Conservation (phyloP, 2,329 filamentous ascomycete species). For the Penicillium hesseltinei region DNA sequence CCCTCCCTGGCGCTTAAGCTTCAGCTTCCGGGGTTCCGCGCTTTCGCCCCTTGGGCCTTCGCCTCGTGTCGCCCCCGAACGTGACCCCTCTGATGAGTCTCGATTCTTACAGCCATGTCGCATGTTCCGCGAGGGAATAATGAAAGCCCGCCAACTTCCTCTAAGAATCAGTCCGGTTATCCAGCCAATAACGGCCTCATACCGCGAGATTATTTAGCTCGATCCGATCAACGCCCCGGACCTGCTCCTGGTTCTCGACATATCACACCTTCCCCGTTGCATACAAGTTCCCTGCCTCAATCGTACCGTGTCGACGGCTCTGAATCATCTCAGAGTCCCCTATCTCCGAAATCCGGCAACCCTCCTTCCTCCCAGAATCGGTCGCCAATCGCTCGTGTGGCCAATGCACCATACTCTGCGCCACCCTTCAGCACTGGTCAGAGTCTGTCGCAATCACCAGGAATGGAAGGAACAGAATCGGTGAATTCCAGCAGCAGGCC, state of each 20-base stretch:
- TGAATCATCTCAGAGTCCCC: constrained; percentile 26
- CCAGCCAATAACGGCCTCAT: constrained; percentile 31
- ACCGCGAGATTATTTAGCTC: constrained; percentile 37
- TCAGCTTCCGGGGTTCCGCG: constrained; percentile 21
- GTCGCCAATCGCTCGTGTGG: constrained; percentile 23
- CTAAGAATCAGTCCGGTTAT: constrained; percentile 15
- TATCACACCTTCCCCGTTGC: constrained; percentile 31
- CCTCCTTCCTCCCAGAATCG: constrained; percentile 23
- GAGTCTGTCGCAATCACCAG: constrained; percentile 18
- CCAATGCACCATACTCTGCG: constrained; percentile 33
- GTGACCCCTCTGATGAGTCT: constrained; percentile 21
- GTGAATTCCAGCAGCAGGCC: constrained; percentile 23
- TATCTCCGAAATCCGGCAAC: constrained; percentile 26
- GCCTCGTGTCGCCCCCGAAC: constrained; percentile 16
- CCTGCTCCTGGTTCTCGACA: constrained; percentile 27
- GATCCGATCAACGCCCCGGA: constrained; percentile 28
- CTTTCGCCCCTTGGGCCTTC: constrained; percentile 9
- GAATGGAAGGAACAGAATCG: constrained; percentile 17
- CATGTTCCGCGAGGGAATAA: constrained; percentile 32
- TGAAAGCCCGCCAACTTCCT: constrained; percentile 18
- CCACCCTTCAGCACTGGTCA: constrained; percentile 25
- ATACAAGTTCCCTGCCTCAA: constrained; percentile 28
- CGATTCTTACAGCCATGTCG: constrained; percentile 34
- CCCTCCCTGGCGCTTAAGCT: constrained; percentile 12
- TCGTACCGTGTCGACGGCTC: constrained; percentile 23